Base-by-base conservation (phyloP, 345 rosid species). In the Kandelia obovata region DNA sequence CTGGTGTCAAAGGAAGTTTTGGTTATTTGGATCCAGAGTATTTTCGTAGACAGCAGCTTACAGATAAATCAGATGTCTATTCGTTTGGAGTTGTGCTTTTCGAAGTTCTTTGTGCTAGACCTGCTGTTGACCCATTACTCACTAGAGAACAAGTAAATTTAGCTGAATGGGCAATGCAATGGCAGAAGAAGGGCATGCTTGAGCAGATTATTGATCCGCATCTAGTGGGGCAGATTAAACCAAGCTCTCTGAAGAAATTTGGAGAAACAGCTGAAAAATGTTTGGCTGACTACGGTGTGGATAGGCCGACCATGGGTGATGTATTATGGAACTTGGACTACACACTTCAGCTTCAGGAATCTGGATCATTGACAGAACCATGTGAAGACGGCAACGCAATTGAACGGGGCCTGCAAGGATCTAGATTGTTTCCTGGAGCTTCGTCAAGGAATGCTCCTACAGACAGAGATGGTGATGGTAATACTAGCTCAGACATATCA, bases 21-120 rank as follows among this genome's bases (percentile, higher is more conserved):
- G 98, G 98, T 0, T 94, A 94, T 83, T 89, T 94, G 27, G 96
- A 94, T 73, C 98, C 97, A 11, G 98, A 94, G 74, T 94, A 94
- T 73, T 89, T 91, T 79, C 86, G 97, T 32, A 82, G 98, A 77
- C 98, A 91, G 71, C 98, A 91, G 76, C 91, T 93, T 67, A 93
- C 97, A 0, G 97, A 93, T 71, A 93, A 93, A 66, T 94, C 98
- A 6, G 98, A 94, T 77, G 96, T 94, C 55, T 94, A 91, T 62
- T 91, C 97, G 1, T 95, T 95, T 43, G 99, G 96, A 2, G 99
- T 95, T 27, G 89, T 95, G 74, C 87, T 95, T 20, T 83, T 92
- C 0, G 99, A 95, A 75, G 97, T 95, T 68, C 96, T 95, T 31
- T 95, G 99, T 66, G 97, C 97, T 26, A 81, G 99, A 78, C 96